These are phyloP conservation scores for Xylariaceae sp. DNA, from an alignment of 2,329 filamentous ascomycete species.

Conservation along the genomic window DNA sequence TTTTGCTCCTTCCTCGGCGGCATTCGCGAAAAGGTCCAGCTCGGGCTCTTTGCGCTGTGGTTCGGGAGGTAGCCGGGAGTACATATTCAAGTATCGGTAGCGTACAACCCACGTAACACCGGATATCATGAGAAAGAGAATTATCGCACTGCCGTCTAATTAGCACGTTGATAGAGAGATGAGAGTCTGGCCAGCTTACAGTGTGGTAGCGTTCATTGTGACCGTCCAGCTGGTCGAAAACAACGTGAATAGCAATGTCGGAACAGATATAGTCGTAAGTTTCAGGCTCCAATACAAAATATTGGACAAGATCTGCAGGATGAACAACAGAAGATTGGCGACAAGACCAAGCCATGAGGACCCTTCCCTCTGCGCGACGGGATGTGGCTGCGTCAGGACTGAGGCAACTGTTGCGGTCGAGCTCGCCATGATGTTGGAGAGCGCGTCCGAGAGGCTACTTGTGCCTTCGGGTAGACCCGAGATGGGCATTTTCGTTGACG, in stretches of 20 bases:
- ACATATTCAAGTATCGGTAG: slow-evolving; percentile 96
- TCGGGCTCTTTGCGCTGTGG: slow-evolving; percentile 94
- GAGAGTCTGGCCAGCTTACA: too few species aligned
- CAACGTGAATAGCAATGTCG: slow-evolving; percentile 69
- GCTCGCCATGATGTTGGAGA: slow-evolving; percentile 22
- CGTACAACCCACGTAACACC: slow-evolving; percentile 88
- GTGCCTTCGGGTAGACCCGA: slow-evolving; percentile 8
- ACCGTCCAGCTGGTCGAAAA: slow-evolving; percentile 73
- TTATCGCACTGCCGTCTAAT: slow-evolving; percentile 28
- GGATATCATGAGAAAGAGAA: slow-evolving; percentile 79
- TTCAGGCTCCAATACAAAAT: slow-evolving; percentile 74
- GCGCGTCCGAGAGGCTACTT: slow-evolving; percentile 21
- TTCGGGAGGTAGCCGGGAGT: slow-evolving; percentile 86
- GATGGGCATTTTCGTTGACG: slow-evolving; percentile 9
- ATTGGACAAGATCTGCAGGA: slow-evolving; percentile 51
- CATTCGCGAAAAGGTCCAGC: slow-evolving; percentile 90
- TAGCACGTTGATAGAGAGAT: too few species aligned
- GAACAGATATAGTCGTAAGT: slow-evolving; percentile 81
- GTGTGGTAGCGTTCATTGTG: slow-evolving; percentile 96
- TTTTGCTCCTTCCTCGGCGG: slow-evolving; percentile 83
- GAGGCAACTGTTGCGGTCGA: slow-evolving; percentile 23
- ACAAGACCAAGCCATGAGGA: slow-evolving; percentile 52
- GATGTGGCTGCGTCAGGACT: slow-evolving; percentile 19
- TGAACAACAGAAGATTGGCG: slow-evolving; percentile 48
- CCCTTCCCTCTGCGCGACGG: slow-evolving; percentile 21